These are phyloP conservation scores for Metschnikowia reukaufii DNA, from an alignment of 805 yeast genomes.

Conservation along the genomic window DNA sequence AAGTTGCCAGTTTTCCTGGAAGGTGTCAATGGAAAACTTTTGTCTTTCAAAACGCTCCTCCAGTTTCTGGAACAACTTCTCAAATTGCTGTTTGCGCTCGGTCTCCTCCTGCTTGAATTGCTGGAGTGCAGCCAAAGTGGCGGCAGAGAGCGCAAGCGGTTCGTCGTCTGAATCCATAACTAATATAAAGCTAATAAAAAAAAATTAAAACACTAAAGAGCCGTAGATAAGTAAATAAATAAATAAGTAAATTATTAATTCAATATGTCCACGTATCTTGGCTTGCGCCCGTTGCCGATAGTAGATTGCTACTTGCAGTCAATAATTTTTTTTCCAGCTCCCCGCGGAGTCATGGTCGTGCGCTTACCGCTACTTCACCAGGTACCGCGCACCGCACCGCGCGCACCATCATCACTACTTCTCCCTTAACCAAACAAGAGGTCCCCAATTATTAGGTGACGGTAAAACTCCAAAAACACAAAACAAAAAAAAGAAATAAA, in stretches of 20 bases:
- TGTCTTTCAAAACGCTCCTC: conserved; percentile 53
- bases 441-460: no score
- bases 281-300: background rate
- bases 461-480: no score
- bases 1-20: conserved; percentile 91
- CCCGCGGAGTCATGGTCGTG: no score
- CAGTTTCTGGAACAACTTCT: conserved; percentile 52
- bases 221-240: no score
- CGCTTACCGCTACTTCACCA: conserved; percentile 7
- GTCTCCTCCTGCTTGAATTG: conserved; percentile 69
- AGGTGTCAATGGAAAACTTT: conserved; percentile 61
- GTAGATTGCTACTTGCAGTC: background rate
- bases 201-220: no score
- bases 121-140: conserved; percentile 55
- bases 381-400: background rate
- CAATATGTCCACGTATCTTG: no score
- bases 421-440: no score
- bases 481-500: no score
- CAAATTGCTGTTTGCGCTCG: conserved; percentile 55
- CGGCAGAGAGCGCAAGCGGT: conserved; percentile 45
- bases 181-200: background rate
- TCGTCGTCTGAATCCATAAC: conserved; percentile 44
- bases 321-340: no score
- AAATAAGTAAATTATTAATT: no score
- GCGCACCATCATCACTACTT: background rate